Conservation (phyloP, 1,284 basidiomycete species). For the Moesziomyces sp. region DNA sequence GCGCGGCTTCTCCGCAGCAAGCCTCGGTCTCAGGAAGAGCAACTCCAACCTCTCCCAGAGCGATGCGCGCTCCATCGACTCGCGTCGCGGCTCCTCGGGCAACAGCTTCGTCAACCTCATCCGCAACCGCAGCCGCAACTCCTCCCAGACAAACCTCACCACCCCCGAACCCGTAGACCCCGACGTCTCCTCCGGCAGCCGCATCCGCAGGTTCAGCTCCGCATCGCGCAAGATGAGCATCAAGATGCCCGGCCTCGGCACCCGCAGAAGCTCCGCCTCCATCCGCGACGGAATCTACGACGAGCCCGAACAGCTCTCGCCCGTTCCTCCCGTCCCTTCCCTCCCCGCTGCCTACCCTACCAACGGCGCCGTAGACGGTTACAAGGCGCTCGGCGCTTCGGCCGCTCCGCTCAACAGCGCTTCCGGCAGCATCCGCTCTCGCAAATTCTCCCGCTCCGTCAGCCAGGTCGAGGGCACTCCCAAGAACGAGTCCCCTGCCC, state of each 20-base stretch:
- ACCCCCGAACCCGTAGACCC: constrained; percentile 15
- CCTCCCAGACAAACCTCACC: constrained; percentile 41
- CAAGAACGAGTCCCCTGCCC: background rate
- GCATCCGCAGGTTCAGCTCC: constrained; percentile 41
- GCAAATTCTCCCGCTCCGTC: constrained; percentile 23
- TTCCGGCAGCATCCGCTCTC: constrained; percentile 9
- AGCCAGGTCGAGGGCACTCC: constrained; percentile 13
- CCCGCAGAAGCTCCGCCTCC: constrained; percentile 19
- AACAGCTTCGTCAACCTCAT: constrained; percentile 40
- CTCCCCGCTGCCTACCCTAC: constrained; percentile 19
- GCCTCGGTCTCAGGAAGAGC: constrained; percentile 39
- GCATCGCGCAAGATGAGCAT: constrained; percentile 44
- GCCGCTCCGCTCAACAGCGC: background rate
- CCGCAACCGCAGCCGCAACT: constrained; percentile 39
- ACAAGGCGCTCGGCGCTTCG: constrained; percentile 24
- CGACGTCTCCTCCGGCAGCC: background rate
- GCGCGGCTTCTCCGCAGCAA: constrained; percentile 22
- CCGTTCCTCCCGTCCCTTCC: constrained; percentile 21
- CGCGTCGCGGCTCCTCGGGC: constrained; percentile 30
- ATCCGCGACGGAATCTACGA: constrained; percentile 25
- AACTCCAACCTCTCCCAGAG: constrained; percentile 46
- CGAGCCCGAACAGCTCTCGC: constrained; percentile 17
- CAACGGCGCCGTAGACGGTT: constrained; percentile 6
- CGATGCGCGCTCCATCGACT: constrained; percentile 48
- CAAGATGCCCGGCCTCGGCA: constrained; percentile 34